Base-by-base conservation (phyloP, 1,284 basidiomycete species). In the Phlebopus sp. region DNA sequence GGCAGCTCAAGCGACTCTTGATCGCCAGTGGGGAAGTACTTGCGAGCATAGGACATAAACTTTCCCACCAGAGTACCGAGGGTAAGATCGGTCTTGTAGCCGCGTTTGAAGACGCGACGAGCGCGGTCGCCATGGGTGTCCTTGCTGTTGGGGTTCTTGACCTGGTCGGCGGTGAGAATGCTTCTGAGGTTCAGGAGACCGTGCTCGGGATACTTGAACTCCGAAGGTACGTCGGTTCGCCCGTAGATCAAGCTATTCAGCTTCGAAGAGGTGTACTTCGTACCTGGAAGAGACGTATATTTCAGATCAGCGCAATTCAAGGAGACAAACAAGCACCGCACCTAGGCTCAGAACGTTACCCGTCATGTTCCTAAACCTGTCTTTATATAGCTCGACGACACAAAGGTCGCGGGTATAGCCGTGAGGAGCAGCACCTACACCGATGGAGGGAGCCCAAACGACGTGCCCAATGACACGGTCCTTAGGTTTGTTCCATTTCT, bases 21-120 rank as follows among this genome's bases (percentile, higher is more conserved):
- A 44, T 57, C 39, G 40, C 59, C 54, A 46, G 64, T 51, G 30
- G 10, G 34, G 36, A 49, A 48, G 55, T 63, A 62, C 7, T 58
- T 46, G 30, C 64, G 63, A 44, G 57, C 54, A 53, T 58, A 55
- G 42, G 67, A 69, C 37, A 53, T 52, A 56, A 69, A 37, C 48
- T n/a, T n/a, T n/a, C 59, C 62, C 42, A 55, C 69, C n/a, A 59
- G 59, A 36, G 60, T 62, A 52, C 69, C 69, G 36, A 71, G 40
- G 46, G 69, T 71, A 40, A 56, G 46, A 51, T 57, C 62, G 25
- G 69, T 69, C 52, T 59, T 50, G 45, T 38, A 52, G 43, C 69
- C 69, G 37, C 51, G 52, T 59, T 69, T 71, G 43, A 71, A 36
- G 9, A 69, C 69, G 34, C 63, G 46, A 19, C 69, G 45, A 47